Base-by-base conservation (phyloP, 345 rosid species). In the Syzygium jambos region DNA sequence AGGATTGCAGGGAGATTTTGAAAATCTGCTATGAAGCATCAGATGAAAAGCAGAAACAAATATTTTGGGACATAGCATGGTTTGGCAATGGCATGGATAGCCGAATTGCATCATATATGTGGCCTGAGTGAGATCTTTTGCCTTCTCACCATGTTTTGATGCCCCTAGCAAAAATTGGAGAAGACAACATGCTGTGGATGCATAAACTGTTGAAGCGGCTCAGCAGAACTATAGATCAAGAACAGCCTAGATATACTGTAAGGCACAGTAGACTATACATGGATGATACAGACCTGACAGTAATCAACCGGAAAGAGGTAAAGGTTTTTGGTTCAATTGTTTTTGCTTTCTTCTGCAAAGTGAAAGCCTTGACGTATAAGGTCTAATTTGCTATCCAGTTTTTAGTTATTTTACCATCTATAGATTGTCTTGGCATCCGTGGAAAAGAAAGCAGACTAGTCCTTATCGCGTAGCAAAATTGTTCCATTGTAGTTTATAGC, bases 341-440 rank as follows among this genome's bases (percentile, higher is more conserved):
- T 30, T 65, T 30, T 68, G 23, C 3, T 68, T 68, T 23, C 51
- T 30, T 30, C 22, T 0, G 0, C 17, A 0, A 30, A 68, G 9
- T 34, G 21, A 2, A 29, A 29, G 41, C 41, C 41, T 38, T 38
- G 41, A 38, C 41, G 1, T 9, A 3, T 22, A 22, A 56, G 25
- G 57, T 55, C 11, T 55, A 7, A 55, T 21, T 55, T 55, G 57
- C 2, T 7, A 21, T 21, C 11, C 25, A 3, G 57, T 0, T 19
- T 55, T 55, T 0, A 0, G 23, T 55, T 55, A 55, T 0, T 54
- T 54, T 54, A 7, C 57, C 25, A 3, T 7, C 57, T 7, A 2
- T 21, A 54, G 57, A 5, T 21, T 7, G 13, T 0, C 9, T 21
- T 21, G 0, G 11, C 0, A 0, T 17, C 1, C 3, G 3, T 4